Evolutionary conservation across 192 early-diverging fungal species (phyloP).

Genomic region (Entomortierella parvispora): DNA sequence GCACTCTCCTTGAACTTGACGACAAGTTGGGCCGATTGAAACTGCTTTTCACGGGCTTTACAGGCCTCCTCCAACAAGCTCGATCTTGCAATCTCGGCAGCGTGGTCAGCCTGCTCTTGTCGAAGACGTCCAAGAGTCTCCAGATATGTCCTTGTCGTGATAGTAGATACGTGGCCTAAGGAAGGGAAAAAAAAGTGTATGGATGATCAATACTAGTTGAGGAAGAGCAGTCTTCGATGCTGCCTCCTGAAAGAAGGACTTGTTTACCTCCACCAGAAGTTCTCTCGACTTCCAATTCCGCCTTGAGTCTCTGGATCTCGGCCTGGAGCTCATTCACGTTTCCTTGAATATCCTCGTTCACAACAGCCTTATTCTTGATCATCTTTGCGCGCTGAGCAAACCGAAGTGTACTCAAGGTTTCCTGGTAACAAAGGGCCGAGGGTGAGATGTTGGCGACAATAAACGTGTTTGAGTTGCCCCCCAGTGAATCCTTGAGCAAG

Average conservation of each 20-base stretch:
- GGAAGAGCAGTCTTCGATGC: neutral
- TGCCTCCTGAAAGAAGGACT: neutral
- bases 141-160: constrained; percentile 54
- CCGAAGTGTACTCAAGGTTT: constrained; percentile 70
- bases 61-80: constrained; percentile 55
- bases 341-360: constrained; percentile 74
- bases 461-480: constrained; percentile 75
- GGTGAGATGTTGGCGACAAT: constrained; percentile 72
- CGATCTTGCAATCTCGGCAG: constrained; percentile 56
- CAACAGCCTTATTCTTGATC: constrained; percentile 77
- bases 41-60: constrained; percentile 41
- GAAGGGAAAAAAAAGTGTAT: too few relatives aligned
- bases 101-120: constrained; percentile 59
- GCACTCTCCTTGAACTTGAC: constrained; percentile 49
- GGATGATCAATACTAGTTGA: too few relatives aligned
- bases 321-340: constrained; percentile 70
- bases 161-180: constrained; percentile 50
- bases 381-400: constrained; percentile 79
- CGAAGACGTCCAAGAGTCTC: constrained; percentile 62
- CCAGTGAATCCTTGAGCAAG: constrained; percentile 73
- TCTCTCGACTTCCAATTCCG: constrained; percentile 53
- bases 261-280: constrained; percentile 15
- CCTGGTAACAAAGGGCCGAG: constrained; percentile 54
- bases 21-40: constrained; percentile 43
- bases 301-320: constrained; percentile 66